Conservation (phyloP, 1,284 basidiomycete genomes). For the Boletus holoroseus region DNA sequence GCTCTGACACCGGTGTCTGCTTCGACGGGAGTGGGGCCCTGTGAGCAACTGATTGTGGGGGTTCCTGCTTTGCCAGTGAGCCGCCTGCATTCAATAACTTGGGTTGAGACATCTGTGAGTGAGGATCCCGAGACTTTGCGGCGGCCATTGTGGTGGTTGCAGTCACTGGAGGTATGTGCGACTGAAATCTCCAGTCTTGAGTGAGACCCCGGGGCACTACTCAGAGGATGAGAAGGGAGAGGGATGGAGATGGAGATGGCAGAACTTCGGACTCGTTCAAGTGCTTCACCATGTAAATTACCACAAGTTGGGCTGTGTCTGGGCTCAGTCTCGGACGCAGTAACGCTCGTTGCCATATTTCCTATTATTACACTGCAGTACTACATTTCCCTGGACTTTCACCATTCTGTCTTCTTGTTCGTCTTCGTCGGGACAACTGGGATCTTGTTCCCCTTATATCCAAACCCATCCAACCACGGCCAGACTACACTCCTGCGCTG, state of each 20-base stretch:
- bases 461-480: constrained; percentile 94
- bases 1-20: constrained; percentile 32
- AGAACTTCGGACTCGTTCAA: background rate
- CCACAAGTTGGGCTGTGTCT: constrained; percentile 10
- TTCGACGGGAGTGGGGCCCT: constrained; percentile 24
- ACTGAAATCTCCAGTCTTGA: constrained; percentile 2
- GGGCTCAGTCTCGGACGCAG: constrained; percentile 15
- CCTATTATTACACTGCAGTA: constrained; percentile 1
- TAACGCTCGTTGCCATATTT: constrained; percentile 3
- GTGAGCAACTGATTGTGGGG: constrained; percentile 12
- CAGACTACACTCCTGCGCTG: constrained; percentile 65
- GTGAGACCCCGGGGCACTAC: background rate
- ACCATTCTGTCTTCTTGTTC: constrained; percentile 75
- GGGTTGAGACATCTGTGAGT: constrained; percentile 15
- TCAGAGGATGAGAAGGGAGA: constrained; percentile 1
- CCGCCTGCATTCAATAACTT: constrained; percentile 10
- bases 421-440: constrained; percentile 45
- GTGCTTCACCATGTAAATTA: constrained; percentile 9
- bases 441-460: constrained; percentile 75
- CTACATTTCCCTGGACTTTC: constrained; percentile 23
- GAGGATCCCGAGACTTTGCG: constrained; percentile 13
- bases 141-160: constrained; percentile 12
- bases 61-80: constrained; percentile 18
- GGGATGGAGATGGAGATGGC: background rate
- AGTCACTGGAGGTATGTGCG: constrained; percentile 18